Base-by-base conservation (phyloP, 108 stramenopile species). In the Skeletonema marinoi region DNA sequence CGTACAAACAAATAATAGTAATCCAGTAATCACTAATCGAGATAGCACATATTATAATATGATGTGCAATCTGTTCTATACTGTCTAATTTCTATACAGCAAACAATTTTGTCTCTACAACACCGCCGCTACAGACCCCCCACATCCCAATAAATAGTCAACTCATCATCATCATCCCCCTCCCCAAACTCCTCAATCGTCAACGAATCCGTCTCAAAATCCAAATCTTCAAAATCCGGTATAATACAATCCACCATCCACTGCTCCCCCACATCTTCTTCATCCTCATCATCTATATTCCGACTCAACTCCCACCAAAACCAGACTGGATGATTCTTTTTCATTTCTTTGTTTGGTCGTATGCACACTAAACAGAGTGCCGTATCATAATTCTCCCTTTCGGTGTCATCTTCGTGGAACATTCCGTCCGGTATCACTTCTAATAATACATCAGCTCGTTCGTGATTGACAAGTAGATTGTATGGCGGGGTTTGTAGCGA, bases 191-290 rank as follows among this genome's bases (percentile, higher is more conserved):
- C 50, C 13, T 73, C 70, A 50, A 78, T 71, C 9, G 70, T 64
- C 19, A 81, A 61, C 29, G 41, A 46, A 42, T 81, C 74, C 19
- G 80, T 65, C 51, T 81, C 80, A 65, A 81, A 81, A 16, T 81
- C 80, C 65, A 81, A 75, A 75, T 81, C 80, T 35, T 81, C 80
- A 62, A 81, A 81, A 61, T 81, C 80, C 9, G 80, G 80, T 36
- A 70, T 42, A 12, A 81, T 68, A 54, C 80, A 81, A 71, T 81
- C 80, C 14, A 81, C 80, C 65, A 51, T 75, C 80, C 80, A 81
- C 51, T 59, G 68, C 9, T 70, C 70, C n/a, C 36, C 65, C n/a
- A 65, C 48, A 29, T 65, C 46, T 19, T 64, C 68, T 29, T 67
- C 78, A 5, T 46, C 32, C 16, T 42, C 16, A 32, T 70, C 66